Conservation (phyloP, 371 early-diverging fungal genomes). For the Mucor ambiguus region DNA sequence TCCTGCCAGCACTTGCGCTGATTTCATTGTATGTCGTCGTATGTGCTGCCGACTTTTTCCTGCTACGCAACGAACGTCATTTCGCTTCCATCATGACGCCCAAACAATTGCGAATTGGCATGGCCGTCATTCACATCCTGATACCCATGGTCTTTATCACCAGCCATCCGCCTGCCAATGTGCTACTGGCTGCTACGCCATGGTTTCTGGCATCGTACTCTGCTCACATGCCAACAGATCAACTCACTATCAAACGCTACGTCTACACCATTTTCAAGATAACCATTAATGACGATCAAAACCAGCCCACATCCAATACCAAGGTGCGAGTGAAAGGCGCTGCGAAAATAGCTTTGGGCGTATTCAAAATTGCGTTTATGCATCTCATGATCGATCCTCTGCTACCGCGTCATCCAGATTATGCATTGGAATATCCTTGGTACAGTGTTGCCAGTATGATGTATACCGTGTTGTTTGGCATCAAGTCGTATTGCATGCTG, state of each 20-base stretch:
- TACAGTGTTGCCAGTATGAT: conserved; percentile 13
- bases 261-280: neutral
- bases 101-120: conserved; percentile 6
- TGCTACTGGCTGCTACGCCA: conserved; percentile 21
- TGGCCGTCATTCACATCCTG: conserved; percentile 12
- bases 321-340: conserved; percentile 25
- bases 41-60: conserved; percentile 11
- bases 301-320: neutral
- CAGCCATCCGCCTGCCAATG: conserved; percentile 9
- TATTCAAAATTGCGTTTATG: conserved; percentile 30
- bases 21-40: conserved; percentile 11
- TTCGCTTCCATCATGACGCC: conserved; percentile 8
- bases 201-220: conserved; percentile 29
- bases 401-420: conserved; percentile 15
- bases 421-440: conserved; percentile 32
- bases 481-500: conserved; percentile 33
- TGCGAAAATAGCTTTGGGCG: conserved; percentile 21
- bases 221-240: conserved; percentile 18
- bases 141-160: conserved; percentile 27
- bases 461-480: conserved; percentile 27
- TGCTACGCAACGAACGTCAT: conserved; percentile 17
- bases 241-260: conserved; percentile 4
- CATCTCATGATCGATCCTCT: conserved; percentile 23
- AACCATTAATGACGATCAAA: neutral
- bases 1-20: conserved; percentile 7